Percentiles rank a stretch among this genome's conserved stretches.
These are phyloP conservation scores for Myxozyma neotropica DNA, from an alignment of 805 yeast genomes.

Conservation along the genomic window DNA sequence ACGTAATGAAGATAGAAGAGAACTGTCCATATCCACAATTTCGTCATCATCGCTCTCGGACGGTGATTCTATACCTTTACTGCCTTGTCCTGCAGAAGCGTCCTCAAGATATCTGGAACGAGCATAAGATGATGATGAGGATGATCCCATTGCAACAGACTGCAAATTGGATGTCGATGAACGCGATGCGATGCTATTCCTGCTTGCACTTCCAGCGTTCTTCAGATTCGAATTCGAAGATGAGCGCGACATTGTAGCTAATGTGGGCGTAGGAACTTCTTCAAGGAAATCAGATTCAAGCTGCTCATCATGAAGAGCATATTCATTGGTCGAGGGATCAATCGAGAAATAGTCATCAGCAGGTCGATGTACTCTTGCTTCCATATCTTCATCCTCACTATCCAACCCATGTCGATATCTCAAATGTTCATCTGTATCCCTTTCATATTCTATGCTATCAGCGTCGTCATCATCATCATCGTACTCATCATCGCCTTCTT, in stretches of 20 bases:
- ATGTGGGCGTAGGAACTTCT: conserved; percentile 8
- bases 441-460: not conserved
- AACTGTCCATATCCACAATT: conserved; percentile 29
- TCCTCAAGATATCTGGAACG: conserved; percentile 15
- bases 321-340: not conserved
- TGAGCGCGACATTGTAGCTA: not conserved
- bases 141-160: not conserved
- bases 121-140: conserved; percentile 1
- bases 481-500: conserved; percentile 25
- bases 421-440: conserved; percentile 3
- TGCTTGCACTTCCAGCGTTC: not conserved
- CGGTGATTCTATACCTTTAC: conserved; percentile 1
- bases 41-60: conserved; percentile 25
- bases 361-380: not conserved
- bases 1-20: conserved; percentile 20
- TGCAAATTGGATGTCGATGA: conserved; percentile 14
- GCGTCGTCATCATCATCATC: conserved; percentile 19
- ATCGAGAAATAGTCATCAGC: conserved; percentile 2
- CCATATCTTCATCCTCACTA: not conserved
- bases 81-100: not conserved
- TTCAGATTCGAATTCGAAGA: not conserved
- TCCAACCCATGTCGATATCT: conserved; percentile 8
- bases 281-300: conserved; percentile 10
- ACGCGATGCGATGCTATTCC: conserved; percentile 6
- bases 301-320: conserved; percentile 1